phyloP scores from a whole-genome alignment of 164 flowering plant species.

The Piper longum region DNA sequence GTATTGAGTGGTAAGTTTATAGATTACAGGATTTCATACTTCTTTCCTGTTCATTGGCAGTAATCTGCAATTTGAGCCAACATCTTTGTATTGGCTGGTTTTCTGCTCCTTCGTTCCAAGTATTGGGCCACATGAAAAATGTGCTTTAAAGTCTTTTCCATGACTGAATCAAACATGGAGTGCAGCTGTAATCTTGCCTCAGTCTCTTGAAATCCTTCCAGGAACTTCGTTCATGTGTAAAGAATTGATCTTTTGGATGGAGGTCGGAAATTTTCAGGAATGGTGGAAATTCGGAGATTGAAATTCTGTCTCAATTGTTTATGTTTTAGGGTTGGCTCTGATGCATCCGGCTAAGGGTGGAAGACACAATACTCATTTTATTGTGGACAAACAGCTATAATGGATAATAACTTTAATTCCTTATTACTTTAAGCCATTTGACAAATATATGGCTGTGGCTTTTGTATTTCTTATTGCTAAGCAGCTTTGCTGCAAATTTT shows the following conservation, averaged over 20 bases:
- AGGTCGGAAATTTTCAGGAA: neutral
- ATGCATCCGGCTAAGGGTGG: neutral
- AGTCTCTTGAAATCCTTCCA: too few relatives aligned
- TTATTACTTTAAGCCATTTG: too few relatives aligned
- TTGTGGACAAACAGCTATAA: too few relatives aligned
- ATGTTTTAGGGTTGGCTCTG: neutral
- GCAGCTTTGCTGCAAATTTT: too few relatives aligned
- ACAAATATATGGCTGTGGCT: too few relatives aligned
- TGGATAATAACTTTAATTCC: too few relatives aligned
- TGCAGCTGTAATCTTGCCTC: neutral
- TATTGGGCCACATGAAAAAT: conserved; percentile 46
- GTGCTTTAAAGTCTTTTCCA: neutral
- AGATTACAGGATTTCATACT: conserved; percentile 33
- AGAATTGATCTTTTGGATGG: neutral
- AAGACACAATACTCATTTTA: too few relatives aligned
- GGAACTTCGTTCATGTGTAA: neutral
- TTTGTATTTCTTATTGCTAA: too few relatives aligned
- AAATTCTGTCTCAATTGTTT: neutral
- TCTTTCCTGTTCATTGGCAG: conserved; percentile 38
- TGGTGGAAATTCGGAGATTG: neutral
- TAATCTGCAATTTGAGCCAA: conserved; percentile 42
- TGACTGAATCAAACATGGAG: neutral
- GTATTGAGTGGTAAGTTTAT: conserved; percentile 37
- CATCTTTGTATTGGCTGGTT: conserved; percentile 44
- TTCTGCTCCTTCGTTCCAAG: conserved; percentile 47